These are phyloP conservation scores for Calonectria multiphialidica DNA, from an alignment of 2,329 filamentous ascomycete genomes.

Conservation along the genomic window DNA sequence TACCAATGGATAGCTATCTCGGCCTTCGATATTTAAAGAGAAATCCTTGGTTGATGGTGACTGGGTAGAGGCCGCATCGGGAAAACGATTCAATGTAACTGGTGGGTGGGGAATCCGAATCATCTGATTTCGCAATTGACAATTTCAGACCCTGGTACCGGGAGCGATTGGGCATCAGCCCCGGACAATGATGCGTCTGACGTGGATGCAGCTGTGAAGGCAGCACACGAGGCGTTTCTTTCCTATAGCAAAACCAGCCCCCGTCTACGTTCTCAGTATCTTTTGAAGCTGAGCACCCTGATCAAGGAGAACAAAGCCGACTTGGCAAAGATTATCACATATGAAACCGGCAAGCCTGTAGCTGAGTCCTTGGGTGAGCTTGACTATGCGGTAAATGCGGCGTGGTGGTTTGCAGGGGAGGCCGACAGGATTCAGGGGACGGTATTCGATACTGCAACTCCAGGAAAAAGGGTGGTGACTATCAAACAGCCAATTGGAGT, in stretches of 20 bases:
- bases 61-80: background rate
- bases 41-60: background rate
- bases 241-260: background rate
- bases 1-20: background rate
- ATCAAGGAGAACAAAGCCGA: constrained; percentile 42
- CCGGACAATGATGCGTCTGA: constrained; percentile 58
- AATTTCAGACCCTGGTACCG: constrained; percentile 62
- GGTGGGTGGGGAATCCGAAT: background rate
- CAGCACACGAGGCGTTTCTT: background rate
- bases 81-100: background rate
- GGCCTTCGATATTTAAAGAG: background rate
- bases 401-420: constrained; percentile 68
- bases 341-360: constrained; percentile 70
- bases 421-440: constrained; percentile 57
- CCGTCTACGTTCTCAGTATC: background rate
- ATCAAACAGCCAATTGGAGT: constrained; percentile 67
- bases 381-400: constrained; percentile 65
- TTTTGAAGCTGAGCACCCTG: background rate
- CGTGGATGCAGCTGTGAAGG: constrained; percentile 49
- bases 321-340: constrained; percentile 53
- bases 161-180: constrained; percentile 61
- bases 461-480: constrained; percentile 54
- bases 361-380: constrained; percentile 66
- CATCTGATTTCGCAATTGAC: background rate
- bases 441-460: constrained; percentile 66